These are phyloP conservation scores for Pichia scutulata DNA, from an alignment of 805 yeast genomes.

Conservation along the genomic window DNA sequence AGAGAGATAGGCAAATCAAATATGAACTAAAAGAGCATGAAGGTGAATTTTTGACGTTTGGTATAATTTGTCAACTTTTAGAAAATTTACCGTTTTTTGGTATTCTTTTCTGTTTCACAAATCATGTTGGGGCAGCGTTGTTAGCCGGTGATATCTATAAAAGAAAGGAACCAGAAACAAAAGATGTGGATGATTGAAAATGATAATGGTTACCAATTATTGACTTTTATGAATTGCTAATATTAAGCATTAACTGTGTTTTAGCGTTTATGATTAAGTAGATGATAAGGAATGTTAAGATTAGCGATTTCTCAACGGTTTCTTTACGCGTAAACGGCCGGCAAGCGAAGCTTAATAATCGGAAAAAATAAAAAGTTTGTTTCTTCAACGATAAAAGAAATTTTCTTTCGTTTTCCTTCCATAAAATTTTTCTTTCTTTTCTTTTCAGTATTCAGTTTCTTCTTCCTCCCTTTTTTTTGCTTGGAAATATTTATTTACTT, in stretches of 20 bases:
- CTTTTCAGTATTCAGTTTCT: too few species aligned
- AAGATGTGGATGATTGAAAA: not conserved
- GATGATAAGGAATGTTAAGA: too few species aligned
- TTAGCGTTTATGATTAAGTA: too few species aligned
- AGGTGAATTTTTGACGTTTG: constrained; percentile 42
- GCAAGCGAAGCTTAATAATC: not conserved
- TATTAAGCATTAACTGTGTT: too few species aligned
- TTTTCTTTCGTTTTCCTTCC: not conserved
- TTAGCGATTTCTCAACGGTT: not conserved
- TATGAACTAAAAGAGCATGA: constrained; percentile 24
- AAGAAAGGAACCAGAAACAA: not conserved
- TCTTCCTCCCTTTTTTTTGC: not conserved
- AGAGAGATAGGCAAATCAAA: constrained; percentile 22
- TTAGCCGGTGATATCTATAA: constrained; percentile 38
- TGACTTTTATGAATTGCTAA: too few species aligned
- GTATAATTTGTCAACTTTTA: constrained; percentile 41
- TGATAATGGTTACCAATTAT: too few species aligned
- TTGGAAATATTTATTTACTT: not conserved
- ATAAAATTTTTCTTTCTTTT: not conserved
- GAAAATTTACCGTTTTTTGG: constrained; percentile 39
- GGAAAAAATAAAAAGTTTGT: not conserved
- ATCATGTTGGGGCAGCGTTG: constrained; percentile 56
- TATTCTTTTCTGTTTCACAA: constrained; percentile 48
- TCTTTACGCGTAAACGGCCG: not conserved
- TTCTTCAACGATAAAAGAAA: not conserved